Evolutionary conservation across 1,139 yeast species (phyloP).

Genomic region (Yamadazyma epiphylla): DNA sequence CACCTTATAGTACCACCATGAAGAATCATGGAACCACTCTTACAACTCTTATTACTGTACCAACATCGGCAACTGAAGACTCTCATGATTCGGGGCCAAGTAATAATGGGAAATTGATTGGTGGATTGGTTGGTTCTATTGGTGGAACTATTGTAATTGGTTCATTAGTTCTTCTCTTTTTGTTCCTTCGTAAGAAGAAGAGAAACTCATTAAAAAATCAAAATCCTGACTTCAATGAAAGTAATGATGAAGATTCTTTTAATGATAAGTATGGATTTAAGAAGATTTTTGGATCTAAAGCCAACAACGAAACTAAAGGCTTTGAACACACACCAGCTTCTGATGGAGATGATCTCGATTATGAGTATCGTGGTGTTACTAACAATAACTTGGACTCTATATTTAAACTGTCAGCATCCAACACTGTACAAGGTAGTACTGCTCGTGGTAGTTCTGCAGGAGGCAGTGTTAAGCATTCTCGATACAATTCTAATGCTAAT

Average conservation of each 20-base stretch:
- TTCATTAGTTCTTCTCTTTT: conserved; percentile 31
- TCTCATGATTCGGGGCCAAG: conserved; percentile 5
- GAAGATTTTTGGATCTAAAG: conserved; percentile 28
- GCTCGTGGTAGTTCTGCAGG: conserved; percentile 14
- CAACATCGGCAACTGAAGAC: conserved; percentile 24
- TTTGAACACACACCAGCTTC: conserved; percentile 10
- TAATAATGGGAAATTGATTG: conserved; percentile 37
- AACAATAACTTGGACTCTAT: conserved; percentile 43
- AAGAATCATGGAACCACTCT: conserved; percentile 34
- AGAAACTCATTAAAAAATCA: conserved; percentile 33
- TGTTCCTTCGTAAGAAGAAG: conserved; percentile 32
- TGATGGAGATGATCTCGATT: conserved; percentile 25
- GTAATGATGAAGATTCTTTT: conserved; percentile 12
- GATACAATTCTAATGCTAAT: conserved; percentile 11
- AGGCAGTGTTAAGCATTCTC: conserved; percentile 10
- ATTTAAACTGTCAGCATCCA: conserved; percentile 26
- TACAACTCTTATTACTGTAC: conserved; percentile 39
- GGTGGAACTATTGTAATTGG: conserved; percentile 46
- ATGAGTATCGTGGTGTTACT: conserved; percentile 45
- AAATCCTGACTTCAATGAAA: conserved; percentile 43
- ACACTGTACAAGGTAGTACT: conserved; percentile 19
- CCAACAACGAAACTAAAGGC: conserved; percentile 6
- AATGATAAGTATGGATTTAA: conserved; percentile 22
- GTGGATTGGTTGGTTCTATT: conserved; percentile 47
- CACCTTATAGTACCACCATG: conserved; percentile 24